Percentiles rank a stretch among this genome's conserved stretches.
Evolutionary conservation across 345 rosid species (phyloP).

Genomic region (Noccaea caerulescens): DNA sequence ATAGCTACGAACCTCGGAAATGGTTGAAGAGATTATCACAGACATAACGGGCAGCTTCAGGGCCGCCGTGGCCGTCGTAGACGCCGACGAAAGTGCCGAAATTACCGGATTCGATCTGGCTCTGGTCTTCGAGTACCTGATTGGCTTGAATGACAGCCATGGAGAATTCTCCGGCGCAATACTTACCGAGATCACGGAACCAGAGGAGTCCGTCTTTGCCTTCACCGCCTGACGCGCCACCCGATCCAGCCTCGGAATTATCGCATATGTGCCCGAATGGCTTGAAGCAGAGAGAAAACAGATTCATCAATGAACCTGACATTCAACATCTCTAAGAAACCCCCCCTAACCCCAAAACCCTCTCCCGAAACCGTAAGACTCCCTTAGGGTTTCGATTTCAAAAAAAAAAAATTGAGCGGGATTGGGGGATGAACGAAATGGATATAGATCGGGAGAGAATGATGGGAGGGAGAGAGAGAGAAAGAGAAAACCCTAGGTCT

Average conservation of each 20-base stretch:
- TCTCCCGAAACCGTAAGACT: conserved; percentile 18
- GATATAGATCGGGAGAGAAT: conserved; percentile 36
- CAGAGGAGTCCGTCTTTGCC: conserved; percentile 80
- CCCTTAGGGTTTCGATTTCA: conserved; percentile 31
- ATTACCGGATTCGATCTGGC: conserved; percentile 89
- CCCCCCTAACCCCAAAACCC: conserved; percentile 42
- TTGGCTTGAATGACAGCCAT: conserved; percentile 95
- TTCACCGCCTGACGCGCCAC: conserved; percentile 49
- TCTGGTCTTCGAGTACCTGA: conserved; percentile 82
- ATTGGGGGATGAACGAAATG: conserved; percentile 27
- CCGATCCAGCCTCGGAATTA: conserved; percentile 37
- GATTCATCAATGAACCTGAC: conserved; percentile 90
- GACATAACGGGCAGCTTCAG: conserved; percentile 84
- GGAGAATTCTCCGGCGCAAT: conserved; percentile 77
- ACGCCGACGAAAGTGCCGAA: conserved; percentile 92
- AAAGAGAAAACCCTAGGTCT: conserved; percentile 38
- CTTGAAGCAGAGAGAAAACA: conserved; percentile 77
- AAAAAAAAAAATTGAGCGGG: conserved; percentile 22
- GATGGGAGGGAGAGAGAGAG: conserved; percentile 13
- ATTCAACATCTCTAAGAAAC: conserved; percentile 82
- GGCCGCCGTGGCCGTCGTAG: conserved; percentile 95
- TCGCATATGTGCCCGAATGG: conserved; percentile 63
- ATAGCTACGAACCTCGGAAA: conserved; percentile 68
- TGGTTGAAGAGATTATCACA: conserved; percentile 74
- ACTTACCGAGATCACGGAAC: conserved; percentile 73